Conservation (phyloP, 2,329 filamentous ascomycete genomes). For the Didymella pomorum region DNA sequence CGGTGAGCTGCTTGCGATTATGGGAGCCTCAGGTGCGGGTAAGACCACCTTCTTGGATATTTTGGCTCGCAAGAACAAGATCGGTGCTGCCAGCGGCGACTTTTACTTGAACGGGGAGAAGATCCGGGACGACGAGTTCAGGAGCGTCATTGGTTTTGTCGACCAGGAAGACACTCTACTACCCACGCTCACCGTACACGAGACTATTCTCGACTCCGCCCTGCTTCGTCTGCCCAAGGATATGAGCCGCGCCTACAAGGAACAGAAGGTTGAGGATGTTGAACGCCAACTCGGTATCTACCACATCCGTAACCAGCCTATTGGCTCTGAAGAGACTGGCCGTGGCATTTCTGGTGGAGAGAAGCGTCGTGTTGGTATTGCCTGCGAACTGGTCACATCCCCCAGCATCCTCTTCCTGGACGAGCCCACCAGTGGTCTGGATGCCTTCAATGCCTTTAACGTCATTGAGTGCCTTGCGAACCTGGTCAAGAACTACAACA, state of each 20-base stretch:
- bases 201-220: slow-evolving; percentile 95
- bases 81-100: slow-evolving; percentile 77
- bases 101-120: slow-evolving; percentile 96
- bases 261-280: slow-evolving; percentile 89
- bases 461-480: slow-evolving; percentile 96
- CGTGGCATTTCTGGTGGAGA: slow-evolving; percentile 97
- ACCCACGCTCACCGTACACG: slow-evolving; percentile 93
- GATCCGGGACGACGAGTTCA: slow-evolving; percentile 83
- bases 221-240: slow-evolving; percentile 88
- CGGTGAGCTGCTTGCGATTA: slow-evolving; percentile 95
- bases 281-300: slow-evolving; percentile 95
- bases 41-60: slow-evolving; percentile 98
- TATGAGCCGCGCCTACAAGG: slow-evolving; percentile 88
- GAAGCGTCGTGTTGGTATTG: slow-evolving; percentile 94
- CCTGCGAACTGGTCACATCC: slow-evolving; percentile 96
- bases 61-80: slow-evolving; percentile 94
- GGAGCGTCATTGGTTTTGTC: slow-evolving; percentile 92
- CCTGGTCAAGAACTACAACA: slow-evolving; percentile 93
- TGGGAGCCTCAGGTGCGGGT: slow-evolving; percentile 96
- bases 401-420: slow-evolving; percentile 97
- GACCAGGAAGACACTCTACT: slow-evolving; percentile 98
- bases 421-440: slow-evolving; percentile 93
- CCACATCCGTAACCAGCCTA: slow-evolving; percentile 91
- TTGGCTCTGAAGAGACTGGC: slow-evolving; percentile 94
- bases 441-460: slow-evolving; percentile 98